Base-by-base conservation (phyloP, 768 basidiomycete species). In the Collybiopsis confluens region DNA sequence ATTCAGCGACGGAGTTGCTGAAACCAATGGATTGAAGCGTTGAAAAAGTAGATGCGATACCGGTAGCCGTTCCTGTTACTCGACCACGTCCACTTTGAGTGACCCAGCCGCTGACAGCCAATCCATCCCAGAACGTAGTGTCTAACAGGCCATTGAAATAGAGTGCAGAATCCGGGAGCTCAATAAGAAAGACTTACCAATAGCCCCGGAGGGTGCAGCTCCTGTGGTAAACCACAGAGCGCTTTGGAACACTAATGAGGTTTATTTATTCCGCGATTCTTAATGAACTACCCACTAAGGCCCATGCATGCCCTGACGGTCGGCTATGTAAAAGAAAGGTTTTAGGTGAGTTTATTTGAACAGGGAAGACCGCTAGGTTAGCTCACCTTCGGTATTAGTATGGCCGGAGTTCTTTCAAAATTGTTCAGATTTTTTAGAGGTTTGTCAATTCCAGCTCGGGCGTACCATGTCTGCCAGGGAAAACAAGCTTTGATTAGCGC, bases 181-280 rank as follows among this genome's bases (percentile, higher is more conserved):
- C 28, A 20, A 42, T n/a, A 33, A 33, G 10, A 54, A 20, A 46
- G 36, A 60, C 55, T 56, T 56, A 67, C 67, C 64, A 40, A 68
- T 56, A 26, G 45, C 51, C 15, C 63, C 54, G 10, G 69, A 64
- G 28, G 72, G 73, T 11, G 66, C 53, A 10, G 63, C 48, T 30
- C 72, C 70, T 38, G 67, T 64, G n/a, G 68, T 70, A 55, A 73
- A 71, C 59, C 61, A 68, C 23, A 76, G 66, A n/a, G 71, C 70
- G 54, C 66, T 67, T 35, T 26, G 5, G n/a, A 8, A 45, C 9
- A 16, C 49, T 16, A 45, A 33, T 54, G 10, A 23, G 16, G 35
- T 1, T 4, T 4, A 20, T 15, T 4, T 18, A 37, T 24, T 45
- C 2, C 21, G 38, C 8, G 47, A 13, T 10, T 4, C 16, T 28